phyloP scores from a whole-genome alignment of 345 rosid species.

The Balakata baccata region DNA sequence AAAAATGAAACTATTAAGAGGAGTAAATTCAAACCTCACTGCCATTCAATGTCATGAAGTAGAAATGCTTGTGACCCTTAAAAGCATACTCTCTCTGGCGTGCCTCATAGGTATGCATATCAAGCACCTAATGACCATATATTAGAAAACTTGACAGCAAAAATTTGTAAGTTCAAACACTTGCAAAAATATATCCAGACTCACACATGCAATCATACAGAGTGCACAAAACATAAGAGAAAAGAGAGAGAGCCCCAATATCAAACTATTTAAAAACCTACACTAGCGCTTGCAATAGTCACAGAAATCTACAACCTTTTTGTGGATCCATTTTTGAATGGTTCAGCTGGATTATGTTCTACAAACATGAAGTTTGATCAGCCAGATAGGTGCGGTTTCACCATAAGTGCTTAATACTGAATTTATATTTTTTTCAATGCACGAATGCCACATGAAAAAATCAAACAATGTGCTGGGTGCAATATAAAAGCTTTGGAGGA shows the following conservation, averaged over 20 bases:
- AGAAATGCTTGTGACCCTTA: conserved; percentile 93
- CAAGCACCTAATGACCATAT: conserved; percentile 71
- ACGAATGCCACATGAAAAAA: background rate
- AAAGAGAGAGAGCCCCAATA: background rate
- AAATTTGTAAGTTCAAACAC: background rate
- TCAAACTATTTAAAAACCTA: background rate
- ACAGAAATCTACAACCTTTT: background rate
- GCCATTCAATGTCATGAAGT: conserved; percentile 96
- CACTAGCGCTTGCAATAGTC: background rate
- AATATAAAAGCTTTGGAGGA: background rate
- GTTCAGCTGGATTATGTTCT: background rate
- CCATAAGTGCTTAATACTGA: background rate
- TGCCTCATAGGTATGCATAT: conserved; percentile 74
- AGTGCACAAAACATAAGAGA: background rate
- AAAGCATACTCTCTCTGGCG: conserved; percentile 88
- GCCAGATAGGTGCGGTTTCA: background rate
- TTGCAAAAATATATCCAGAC: background rate
- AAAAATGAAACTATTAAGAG: conserved; percentile 10
- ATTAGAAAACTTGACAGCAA: background rate
- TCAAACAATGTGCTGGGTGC: background rate
- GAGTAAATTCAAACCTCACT: conserved; percentile 65
- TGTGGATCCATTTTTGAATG: background rate
- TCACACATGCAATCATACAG: background rate
- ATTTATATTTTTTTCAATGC: background rate
- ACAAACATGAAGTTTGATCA: background rate